phyloP scores from a whole-genome alignment of 164 flowering plant genomes.

The Saururus chinensis region DNA sequence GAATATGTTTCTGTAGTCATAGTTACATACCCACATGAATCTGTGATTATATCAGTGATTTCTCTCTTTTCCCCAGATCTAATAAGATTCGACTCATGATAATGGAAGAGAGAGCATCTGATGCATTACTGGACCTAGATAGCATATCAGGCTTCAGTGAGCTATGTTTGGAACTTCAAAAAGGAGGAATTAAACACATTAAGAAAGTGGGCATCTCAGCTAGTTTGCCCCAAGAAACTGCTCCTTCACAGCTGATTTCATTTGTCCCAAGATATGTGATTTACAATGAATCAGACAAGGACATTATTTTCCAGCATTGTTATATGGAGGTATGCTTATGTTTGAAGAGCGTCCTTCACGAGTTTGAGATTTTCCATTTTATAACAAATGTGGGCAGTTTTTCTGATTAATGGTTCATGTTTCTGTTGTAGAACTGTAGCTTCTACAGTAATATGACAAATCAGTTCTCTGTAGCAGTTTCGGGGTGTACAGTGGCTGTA shows the following conservation, averaged over 20 bases:
- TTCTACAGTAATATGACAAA: too few relatives aligned
- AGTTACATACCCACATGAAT: background rate
- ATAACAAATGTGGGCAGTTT: too few relatives aligned
- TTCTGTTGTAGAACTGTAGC: too few relatives aligned
- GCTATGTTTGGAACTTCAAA: constrained; percentile 39
- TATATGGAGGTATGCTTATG: constrained; percentile 48
- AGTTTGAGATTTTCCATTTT: too few relatives aligned
- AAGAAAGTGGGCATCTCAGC: constrained; percentile 63
- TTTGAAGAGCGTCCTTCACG: background rate
- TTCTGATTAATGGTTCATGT: too few relatives aligned
- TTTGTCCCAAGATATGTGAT: constrained; percentile 66
- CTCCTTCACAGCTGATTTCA: constrained; percentile 54
- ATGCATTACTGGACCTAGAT: constrained; percentile 60
- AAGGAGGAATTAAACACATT: constrained; percentile 27
- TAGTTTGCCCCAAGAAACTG: constrained; percentile 21
- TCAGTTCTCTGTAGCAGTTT: too few relatives aligned
- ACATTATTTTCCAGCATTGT: constrained; percentile 61
- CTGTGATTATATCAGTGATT: background rate
- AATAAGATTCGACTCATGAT: constrained; percentile 41
- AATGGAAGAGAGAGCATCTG: constrained; percentile 39
- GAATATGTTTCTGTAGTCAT: background rate
- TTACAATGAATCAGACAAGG: constrained; percentile 54
- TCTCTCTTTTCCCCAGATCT: constrained; percentile 33
- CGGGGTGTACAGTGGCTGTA: too few relatives aligned
- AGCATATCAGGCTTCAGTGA: constrained; percentile 77